Conservation (phyloP, 768 basidiomycete species). For the Nidula microcarpa region DNA sequence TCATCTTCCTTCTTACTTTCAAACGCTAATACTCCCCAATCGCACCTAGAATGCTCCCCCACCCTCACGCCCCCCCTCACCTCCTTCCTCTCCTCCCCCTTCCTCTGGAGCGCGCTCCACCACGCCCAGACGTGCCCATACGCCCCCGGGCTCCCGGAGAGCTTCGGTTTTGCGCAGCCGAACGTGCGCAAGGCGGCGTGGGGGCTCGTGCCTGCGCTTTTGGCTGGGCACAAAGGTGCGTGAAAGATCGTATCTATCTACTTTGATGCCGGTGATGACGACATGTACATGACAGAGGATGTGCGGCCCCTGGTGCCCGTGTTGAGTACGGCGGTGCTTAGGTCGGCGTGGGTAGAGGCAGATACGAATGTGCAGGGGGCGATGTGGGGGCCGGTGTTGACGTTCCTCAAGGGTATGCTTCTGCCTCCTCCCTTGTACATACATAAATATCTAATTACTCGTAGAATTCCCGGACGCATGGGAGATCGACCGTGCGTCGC, state of each 20-base stretch:
- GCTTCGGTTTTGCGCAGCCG: slow-evolving; percentile 66
- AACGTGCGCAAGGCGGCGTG: slow-evolving; percentile 72
- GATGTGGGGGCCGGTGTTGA: slow-evolving; percentile 71
- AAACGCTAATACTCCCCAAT: too few species aligned
- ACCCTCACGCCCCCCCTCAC: too few species aligned
- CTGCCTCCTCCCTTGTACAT: not conserved
- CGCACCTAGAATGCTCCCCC: too few species aligned
- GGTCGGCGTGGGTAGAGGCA: slow-evolving; percentile 67
- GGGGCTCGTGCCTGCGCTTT: slow-evolving; percentile 44
- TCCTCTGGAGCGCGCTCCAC: slow-evolving; percentile 59
- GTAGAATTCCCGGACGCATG: slow-evolving; percentile 67
- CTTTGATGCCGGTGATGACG: not conserved
- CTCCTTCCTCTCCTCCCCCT: slow-evolving; percentile 38
- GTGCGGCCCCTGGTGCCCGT: slow-evolving; percentile 32
- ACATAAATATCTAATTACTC: not conserved
- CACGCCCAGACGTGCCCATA: slow-evolving; percentile 39
- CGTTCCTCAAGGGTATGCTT: slow-evolving; percentile 65
- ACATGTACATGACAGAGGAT: slow-evolving; percentile 9
- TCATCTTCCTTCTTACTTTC: too few species aligned
- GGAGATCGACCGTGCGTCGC: slow-evolving; percentile 38
- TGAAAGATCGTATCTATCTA: not conserved
- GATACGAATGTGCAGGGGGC: slow-evolving; percentile 63
- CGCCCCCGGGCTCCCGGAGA: slow-evolving; percentile 14
- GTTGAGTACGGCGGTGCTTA: slow-evolving; percentile 56
- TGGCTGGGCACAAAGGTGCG: slow-evolving; percentile 44